Evolutionary conservation across 768 basidiomycete species (phyloP).

Genomic region (Boletus rufocinnamomeus): DNA sequence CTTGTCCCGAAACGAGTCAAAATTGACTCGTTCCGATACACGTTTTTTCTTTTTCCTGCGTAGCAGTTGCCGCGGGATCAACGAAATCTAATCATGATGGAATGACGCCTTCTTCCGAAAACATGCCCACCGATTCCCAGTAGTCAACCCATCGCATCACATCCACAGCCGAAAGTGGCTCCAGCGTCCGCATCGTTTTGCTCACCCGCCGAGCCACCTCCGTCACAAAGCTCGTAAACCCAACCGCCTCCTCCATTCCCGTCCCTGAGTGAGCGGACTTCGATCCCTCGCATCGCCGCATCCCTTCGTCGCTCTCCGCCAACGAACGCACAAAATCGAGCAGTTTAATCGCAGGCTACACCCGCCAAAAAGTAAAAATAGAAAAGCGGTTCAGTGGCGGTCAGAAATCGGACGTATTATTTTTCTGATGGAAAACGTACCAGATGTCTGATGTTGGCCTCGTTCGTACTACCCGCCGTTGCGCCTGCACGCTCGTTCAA

Average conservation of each 20-base stretch:
- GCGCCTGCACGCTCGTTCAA: conserved; percentile 17
- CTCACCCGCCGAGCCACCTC: conserved; percentile 35
- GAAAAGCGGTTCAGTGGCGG: conserved; percentile 6
- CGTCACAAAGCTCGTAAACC: conserved; percentile 25
- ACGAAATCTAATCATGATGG: neutral
- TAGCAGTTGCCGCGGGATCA: neutral
- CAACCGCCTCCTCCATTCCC: conserved; percentile 2
- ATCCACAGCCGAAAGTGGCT: conserved; percentile 28
- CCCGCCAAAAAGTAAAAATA: neutral
- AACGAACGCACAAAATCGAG: conserved; percentile 27
- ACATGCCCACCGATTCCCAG: conserved; percentile 36
- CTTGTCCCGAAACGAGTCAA: neutral
- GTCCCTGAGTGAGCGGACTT: too few species aligned
- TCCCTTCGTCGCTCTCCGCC: conserved; percentile 19
- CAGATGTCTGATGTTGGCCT: conserved; percentile 31
- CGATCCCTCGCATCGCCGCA: neutral
- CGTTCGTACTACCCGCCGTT: conserved; percentile 3
- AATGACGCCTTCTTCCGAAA: conserved; percentile 6
- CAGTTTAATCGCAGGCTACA: conserved; percentile 5
- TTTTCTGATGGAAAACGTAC: conserved; percentile 34
- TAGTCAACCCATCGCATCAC: conserved; percentile 41
- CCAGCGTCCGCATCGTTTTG: conserved; percentile 34
- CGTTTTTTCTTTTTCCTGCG: neutral
- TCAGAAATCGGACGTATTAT: conserved; percentile 37
- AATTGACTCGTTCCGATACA: neutral